Evolutionary conservation across 2,329 filamentous ascomycete species (phyloP), one percentile per base, ranked within the genome.

Genomic region (Stagonosporopsis vannaccii): DNA sequence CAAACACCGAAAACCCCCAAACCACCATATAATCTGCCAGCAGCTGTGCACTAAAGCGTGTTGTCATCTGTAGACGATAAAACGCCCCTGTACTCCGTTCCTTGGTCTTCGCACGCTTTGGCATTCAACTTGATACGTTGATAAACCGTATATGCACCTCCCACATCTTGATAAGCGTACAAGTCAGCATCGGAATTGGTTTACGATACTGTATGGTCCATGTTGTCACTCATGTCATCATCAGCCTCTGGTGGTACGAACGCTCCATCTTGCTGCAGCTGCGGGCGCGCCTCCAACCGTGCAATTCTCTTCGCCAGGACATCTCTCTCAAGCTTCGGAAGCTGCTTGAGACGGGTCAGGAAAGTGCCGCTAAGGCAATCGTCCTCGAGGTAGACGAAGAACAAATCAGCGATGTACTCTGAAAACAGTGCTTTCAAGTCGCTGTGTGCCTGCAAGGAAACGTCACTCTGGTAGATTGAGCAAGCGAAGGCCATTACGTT

Each of bases 381-480:
- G 5, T 62, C 57, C 0, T 45, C 9, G 1, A 65, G 6, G n/a
- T 67, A 65, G 1, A 53, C 23, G 51, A 55, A 62, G 40, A 51
- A 72, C 5, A 67, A 45, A 0, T 66, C 58, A 9, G 67, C 69
- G n/a, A 75, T 59, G 6, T 30, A 61, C 0, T 51, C 54, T 0
- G 63, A 56, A 0, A 72, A 22, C 13, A 63, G n/a, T 0, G 45
- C 61, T 28, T 62, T 70, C 40, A 74, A 52, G 0, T 25, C 8
- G 12, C 36, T 37, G 7, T 68, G 36, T 0, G 55, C 64, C 0
- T 56, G 39, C 2, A 62, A 15, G 0, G 50, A 12, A 0, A 59
- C 50, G 3, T 51, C 41, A 11, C 22, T 50, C 6, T 42, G 15
- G 17, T 68, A 74, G 2, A 72, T 56, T 0, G 51, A 43, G 7